Percentiles rank a stretch among this genome's conserved stretches.
Conservation (phyloP, 192 early-diverging fungal genomes). For the Backusella morwellensis region DNA sequence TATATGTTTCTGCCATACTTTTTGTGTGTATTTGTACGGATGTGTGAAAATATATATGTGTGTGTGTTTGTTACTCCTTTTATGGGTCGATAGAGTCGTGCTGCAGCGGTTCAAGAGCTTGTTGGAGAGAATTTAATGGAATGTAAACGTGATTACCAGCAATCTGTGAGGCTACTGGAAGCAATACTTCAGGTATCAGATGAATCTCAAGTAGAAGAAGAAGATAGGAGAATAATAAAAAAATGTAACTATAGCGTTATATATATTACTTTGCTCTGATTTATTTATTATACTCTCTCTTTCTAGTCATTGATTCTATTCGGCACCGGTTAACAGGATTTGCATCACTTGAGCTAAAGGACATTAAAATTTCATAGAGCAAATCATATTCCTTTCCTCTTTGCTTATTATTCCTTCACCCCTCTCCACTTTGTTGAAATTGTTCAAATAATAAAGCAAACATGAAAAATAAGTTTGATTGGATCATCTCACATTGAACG, state of each 20-base stretch:
- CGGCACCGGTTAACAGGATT: neutral
- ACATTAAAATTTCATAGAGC: neutral
- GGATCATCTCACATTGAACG: neutral
- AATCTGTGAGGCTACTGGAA: constrained; percentile 70
- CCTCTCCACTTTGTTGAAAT: neutral
- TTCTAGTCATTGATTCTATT: neutral
- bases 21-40: neutral
- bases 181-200: constrained; percentile 59
- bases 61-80: neutral
- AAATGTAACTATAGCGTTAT: constrained; percentile 39
- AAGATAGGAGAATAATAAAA: constrained; percentile 50
- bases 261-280: neutral
- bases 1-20: neutral
- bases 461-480: neutral
- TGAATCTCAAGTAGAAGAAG: constrained; percentile 47
- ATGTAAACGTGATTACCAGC: constrained; percentile 72
- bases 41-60: neutral
- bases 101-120: constrained; percentile 62
- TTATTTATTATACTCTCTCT: neutral
- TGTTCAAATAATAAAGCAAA: neutral
- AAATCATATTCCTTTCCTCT: neutral
- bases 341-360: neutral
- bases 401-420: neutral
- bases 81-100: constrained; percentile 44
- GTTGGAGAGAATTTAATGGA: constrained; percentile 58